A percentile compares a stretch with the other conserved stretches of the same genome.
These are phyloP conservation scores for Cocos nucifera DNA, from an alignment of 176 grass and related monocot genomes.

Conservation along the genomic window DNA sequence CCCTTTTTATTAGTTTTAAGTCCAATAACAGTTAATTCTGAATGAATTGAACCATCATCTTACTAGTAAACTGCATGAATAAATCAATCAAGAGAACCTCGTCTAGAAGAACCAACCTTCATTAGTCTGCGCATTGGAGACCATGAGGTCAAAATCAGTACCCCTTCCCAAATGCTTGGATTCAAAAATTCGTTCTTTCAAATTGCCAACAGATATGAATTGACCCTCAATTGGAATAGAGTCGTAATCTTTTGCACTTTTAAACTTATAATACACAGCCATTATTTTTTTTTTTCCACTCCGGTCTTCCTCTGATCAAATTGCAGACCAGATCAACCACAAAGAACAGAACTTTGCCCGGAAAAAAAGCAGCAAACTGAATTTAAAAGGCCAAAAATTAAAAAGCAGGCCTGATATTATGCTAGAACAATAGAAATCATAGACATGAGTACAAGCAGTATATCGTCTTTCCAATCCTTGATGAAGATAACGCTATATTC, in stretches of 20 bases:
- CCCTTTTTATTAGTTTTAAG: too few species aligned
- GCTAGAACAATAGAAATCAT: too few species aligned
- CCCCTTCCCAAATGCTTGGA: constrained; percentile 95
- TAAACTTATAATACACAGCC: constrained; percentile 99
- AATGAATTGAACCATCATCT: neutral
- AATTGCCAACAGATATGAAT: constrained; percentile 86
- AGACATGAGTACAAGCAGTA: too few species aligned
- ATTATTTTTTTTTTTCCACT: constrained; percentile 29
- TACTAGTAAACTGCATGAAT: neutral
- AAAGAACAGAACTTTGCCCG: too few species aligned
- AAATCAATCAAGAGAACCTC: constrained; percentile 11
- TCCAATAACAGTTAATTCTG: neutral
- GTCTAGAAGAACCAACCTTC: constrained; percentile 75
- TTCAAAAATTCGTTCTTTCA: constrained; percentile 98
- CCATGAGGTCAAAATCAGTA: constrained; percentile 91
- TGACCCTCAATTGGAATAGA: constrained; percentile 93
- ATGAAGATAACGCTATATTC: too few species aligned
- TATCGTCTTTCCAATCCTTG: too few species aligned
- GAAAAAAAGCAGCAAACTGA: too few species aligned
- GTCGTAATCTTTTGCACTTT: constrained; percentile 93
- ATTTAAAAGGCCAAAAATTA: too few species aligned
- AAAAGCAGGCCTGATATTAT: too few species aligned
- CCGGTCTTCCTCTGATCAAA: constrained; percentile 38
- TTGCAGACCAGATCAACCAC: neutral
- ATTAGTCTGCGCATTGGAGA: constrained; percentile 87